Percentiles rank a stretch among this genome's conserved stretches.
Conservation (phyloP, 257 asterid species). For the Fraxinus quadrangulata region DNA sequence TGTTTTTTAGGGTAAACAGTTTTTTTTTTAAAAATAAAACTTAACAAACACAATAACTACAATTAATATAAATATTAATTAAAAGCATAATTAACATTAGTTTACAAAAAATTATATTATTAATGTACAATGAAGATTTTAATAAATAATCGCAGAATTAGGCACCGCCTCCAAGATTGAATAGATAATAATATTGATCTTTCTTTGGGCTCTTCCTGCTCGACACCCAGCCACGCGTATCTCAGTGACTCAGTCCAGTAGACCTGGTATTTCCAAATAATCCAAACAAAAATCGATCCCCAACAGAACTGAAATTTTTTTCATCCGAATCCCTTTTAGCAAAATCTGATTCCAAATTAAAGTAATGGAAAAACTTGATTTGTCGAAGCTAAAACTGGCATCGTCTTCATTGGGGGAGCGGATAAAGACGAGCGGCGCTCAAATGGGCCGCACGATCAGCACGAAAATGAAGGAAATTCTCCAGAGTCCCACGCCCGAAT, state of each 20-base stretch:
- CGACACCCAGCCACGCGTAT: conserved; percentile 39
- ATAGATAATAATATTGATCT: neutral
- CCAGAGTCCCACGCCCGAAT: conserved; percentile 79
- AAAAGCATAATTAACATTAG: no score
- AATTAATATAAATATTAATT: no score
- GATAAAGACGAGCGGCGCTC: conserved; percentile 70
- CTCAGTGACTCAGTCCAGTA: conserved; percentile 12
- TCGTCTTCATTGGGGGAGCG: conserved; percentile 83
- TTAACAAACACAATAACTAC: no score
- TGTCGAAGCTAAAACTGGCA: conserved; percentile 67
- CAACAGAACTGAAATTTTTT: neutral
- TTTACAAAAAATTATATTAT: no score
- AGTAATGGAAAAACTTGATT: conserved; percentile 68
- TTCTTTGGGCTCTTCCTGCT: neutral
- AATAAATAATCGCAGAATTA: neutral
- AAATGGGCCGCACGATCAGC: conserved; percentile 76
- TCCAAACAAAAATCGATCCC: conserved; percentile 13
- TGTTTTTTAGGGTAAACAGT: no score
- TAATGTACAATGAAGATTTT: no score
- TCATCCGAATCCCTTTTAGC: conserved; percentile 9
- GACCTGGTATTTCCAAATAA: neutral
- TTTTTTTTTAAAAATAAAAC: no score
- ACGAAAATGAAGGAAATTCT: conserved; percentile 80
- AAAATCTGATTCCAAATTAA: neutral
- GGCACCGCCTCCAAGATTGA: neutral